Percentiles rank a stretch among this genome's conserved stretches.
Conservation (phyloP, 305 asterid genomes). For the Fraxinus sp. region DNA sequence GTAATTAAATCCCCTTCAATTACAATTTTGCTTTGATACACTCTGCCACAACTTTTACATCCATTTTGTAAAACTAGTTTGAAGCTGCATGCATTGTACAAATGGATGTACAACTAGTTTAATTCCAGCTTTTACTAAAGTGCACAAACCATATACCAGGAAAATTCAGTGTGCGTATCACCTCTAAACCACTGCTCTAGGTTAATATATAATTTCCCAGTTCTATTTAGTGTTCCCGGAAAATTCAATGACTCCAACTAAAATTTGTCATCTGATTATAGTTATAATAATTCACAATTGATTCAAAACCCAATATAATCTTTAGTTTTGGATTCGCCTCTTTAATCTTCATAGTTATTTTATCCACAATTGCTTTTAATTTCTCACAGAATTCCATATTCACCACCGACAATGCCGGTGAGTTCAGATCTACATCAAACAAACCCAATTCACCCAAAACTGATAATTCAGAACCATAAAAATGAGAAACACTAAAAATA, state of each 20-base stretch:
- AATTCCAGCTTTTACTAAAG: background rate
- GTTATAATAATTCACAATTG: background rate
- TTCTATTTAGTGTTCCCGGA: background rate
- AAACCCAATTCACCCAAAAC: conserved; percentile 22
- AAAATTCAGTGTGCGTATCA: background rate
- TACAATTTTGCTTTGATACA: background rate
- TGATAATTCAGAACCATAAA: background rate
- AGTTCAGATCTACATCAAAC: conserved; percentile 38
- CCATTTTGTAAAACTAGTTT: too few relatives aligned
- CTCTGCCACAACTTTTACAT: background rate
- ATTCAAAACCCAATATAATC: background rate
- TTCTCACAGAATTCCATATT: conserved; percentile 15
- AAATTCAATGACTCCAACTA: background rate
- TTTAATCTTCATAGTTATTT: background rate
- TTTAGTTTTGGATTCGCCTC: background rate
- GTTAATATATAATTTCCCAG: background rate
- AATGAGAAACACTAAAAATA: conserved; percentile 3
- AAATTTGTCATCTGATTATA: background rate
- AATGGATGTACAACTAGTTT: too few relatives aligned
- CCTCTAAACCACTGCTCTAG: background rate
- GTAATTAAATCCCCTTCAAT: background rate
- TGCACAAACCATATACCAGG: background rate
- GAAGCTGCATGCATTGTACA: too few relatives aligned
- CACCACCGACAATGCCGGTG: conserved; percentile 22
- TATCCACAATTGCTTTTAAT: conserved; percentile 13